phyloP scores from a whole-genome alignment of 1,284 basidiomycete genomes.

The Chalciporus piperatoides region DNA sequence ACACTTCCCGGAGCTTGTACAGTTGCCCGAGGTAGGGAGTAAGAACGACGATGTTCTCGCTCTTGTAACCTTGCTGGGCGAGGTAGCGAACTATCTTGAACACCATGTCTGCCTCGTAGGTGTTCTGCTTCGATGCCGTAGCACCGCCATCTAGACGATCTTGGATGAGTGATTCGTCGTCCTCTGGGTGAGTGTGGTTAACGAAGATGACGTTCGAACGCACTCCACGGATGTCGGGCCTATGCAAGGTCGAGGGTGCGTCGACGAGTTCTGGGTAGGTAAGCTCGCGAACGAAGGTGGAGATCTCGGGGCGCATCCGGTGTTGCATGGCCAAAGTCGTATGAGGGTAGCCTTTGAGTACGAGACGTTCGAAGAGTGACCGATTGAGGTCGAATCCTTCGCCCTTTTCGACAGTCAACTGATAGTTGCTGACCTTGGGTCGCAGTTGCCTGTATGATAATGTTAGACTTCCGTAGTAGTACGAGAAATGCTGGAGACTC shows the following conservation, averaged over 20 bases:
- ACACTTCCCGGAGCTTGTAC: conserved; percentile 40
- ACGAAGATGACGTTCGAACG: conserved; percentile 59
- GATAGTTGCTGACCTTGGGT: conserved; percentile 63
- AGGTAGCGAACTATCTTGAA: conserved; percentile 62
- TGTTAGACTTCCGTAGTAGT: conserved; percentile 2
- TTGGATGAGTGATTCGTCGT: conserved; percentile 37
- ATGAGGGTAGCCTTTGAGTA: conserved; percentile 58
- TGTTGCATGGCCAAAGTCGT: conserved; percentile 52
- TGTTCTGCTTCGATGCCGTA: conserved; percentile 58
- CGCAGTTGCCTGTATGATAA: conserved; percentile 53
- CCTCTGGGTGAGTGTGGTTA: conserved; percentile 55
- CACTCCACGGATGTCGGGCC: conserved; percentile 51
- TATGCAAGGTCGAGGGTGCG: conserved; percentile 43
- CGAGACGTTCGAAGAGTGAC: conserved; percentile 64
- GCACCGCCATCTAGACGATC: conserved; percentile 45
- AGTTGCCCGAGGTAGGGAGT: conserved; percentile 69
- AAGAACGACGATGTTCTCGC: conserved; percentile 53
- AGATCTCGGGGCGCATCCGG: conserved; percentile 69
- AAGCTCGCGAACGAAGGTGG: conserved; percentile 50
- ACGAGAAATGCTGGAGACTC: conserved; percentile 20
- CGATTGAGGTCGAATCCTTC: conserved; percentile 60
- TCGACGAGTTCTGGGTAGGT: conserved; percentile 64
- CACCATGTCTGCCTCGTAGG: conserved; percentile 56
- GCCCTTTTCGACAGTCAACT: conserved; percentile 61
- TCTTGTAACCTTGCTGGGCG: conserved; percentile 62